Evolutionary conservation across 2,329 filamentous ascomycete genomes (phyloP), one percentile per base, ranked within the genome.

Genomic region (Annulohypoxylon truncatum): DNA sequence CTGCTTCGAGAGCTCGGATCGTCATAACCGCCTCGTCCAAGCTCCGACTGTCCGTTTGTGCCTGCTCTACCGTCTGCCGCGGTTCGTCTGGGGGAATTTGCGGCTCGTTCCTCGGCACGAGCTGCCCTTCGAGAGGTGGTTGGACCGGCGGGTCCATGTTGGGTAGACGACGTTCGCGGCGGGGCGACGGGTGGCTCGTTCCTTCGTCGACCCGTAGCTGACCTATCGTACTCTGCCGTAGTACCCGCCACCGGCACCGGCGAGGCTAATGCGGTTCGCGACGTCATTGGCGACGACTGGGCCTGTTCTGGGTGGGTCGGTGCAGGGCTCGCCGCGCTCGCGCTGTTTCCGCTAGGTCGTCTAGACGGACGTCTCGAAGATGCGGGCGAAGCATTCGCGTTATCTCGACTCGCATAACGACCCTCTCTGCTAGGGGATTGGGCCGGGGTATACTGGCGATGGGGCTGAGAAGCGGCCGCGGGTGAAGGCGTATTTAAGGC

Each of bases 131-230:
- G 79, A 26, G 84, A 80, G 70, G 75, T 80, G 13, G 81, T 76
- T 26, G 74, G 64, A 26, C 69, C 72, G 1, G 77, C 60, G 71
- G 71, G 73, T 64, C 72, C 79, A 77, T 81, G 85, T 70, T 89
- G 87, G 69, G 89, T 91, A 44, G 93, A 96, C 12, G 94, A 96
- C 6, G 92, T 94, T 75, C 94, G 88, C 33, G 92, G 92, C 50
- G 92, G 94, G 59, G 91, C 90, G 72, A 92, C 85, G 22, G 92
- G 90, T 56, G 91, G 88, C 81, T 85, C 88, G 79, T 83, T 87
- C 79, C 81, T 86, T 80, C 83, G 82, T 74, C 84, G 83, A 73
- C 85, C 84, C 67, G 83, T 81, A 61, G 81, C 74, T 18, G 82
- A 73, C 26, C 81, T 77, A 38, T 82, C 77, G 46, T 84, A 80